A percentile compares a stretch with the other conserved stretches of the same genome.
These are phyloP conservation scores for Chimonanthus praecox DNA, from an alignment of 164 flowering plant species.

Conservation along the genomic window DNA sequence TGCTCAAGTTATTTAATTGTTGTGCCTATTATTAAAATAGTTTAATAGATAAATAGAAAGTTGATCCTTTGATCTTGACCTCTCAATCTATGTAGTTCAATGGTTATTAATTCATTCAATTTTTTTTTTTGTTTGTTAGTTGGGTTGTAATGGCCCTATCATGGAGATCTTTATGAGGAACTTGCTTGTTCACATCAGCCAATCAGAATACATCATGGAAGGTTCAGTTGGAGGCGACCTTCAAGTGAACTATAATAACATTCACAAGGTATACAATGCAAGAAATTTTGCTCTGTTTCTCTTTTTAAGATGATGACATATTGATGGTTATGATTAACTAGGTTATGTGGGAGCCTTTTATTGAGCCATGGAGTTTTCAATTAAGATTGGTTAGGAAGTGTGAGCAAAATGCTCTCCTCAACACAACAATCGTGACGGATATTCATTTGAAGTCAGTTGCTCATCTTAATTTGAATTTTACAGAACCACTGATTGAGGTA, in stretches of 20 bases:
- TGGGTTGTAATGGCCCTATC: conserved; percentile 73
- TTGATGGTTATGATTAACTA: conserved; percentile 21
- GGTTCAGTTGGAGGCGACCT: conserved; percentile 44
- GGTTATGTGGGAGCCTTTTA: conserved; percentile 95
- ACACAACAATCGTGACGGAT: conserved; percentile 42
- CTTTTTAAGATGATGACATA: not conserved
- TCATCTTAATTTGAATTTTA: conserved; percentile 70
- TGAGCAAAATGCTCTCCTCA: conserved; percentile 38
- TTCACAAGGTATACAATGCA: conserved; percentile 55
- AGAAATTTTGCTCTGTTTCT: not conserved
- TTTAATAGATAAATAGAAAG: no score
- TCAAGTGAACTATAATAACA: conserved; percentile 74
- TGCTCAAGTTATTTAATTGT: not conserved
- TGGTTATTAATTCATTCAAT: not conserved
- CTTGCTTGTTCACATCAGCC: conserved; percentile 24
- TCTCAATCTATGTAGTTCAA: not conserved
- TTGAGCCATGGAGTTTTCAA: conserved; percentile 87
- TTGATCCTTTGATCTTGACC: not conserved
- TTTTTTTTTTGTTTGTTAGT: conserved; percentile 27
- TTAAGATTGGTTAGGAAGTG: conserved; percentile 33
- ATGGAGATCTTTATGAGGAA: conserved; percentile 53
- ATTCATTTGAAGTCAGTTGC: conserved; percentile 43
- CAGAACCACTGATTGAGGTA: conserved; percentile 89
- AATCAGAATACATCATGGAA: conserved; percentile 27
- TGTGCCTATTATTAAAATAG: not conserved